phyloP scores from a whole-genome alignment of 1,284 basidiomycete genomes.

The Cutaneotrichosporon spelunceum region DNA sequence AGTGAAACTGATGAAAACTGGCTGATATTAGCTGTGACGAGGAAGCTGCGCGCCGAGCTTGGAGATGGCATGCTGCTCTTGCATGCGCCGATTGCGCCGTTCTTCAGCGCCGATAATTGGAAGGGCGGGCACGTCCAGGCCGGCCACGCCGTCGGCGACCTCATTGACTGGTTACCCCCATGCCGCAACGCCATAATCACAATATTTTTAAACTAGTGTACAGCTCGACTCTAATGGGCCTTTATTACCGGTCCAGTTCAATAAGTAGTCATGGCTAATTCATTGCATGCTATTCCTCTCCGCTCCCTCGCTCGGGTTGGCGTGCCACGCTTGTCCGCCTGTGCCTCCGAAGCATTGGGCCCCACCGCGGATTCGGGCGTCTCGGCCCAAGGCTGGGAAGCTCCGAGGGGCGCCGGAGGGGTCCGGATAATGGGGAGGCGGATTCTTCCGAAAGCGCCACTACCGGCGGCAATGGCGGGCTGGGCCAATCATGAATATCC shows the following conservation, averaged over 20 bases:
- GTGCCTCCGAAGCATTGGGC: neutral
- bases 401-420: neutral
- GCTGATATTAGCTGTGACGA: slow-evolving; percentile 33
- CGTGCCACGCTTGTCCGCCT: too few relatives aligned
- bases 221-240: too few relatives aligned
- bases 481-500: neutral
- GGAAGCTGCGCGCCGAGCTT: slow-evolving; percentile 36
- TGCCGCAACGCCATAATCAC: too few relatives aligned
- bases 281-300: too few relatives aligned
- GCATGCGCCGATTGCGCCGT: neutral
- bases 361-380: neutral
- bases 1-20: neutral
- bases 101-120: too few relatives aligned
- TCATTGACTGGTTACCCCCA: too few relatives aligned
- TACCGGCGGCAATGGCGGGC: slow-evolving; percentile 11
- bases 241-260: too few relatives aligned
- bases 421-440: neutral
- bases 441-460: neutral
- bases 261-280: too few relatives aligned
- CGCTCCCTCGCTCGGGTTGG: too few relatives aligned
- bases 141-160: too few relatives aligned
- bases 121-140: too few relatives aligned
- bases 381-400: neutral
- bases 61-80: slow-evolving; percentile 47
- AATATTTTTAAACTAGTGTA: too few relatives aligned